phyloP scores from a whole-genome alignment of 1,139 yeast genomes.

The Tardiomyces depauwii region DNA sequence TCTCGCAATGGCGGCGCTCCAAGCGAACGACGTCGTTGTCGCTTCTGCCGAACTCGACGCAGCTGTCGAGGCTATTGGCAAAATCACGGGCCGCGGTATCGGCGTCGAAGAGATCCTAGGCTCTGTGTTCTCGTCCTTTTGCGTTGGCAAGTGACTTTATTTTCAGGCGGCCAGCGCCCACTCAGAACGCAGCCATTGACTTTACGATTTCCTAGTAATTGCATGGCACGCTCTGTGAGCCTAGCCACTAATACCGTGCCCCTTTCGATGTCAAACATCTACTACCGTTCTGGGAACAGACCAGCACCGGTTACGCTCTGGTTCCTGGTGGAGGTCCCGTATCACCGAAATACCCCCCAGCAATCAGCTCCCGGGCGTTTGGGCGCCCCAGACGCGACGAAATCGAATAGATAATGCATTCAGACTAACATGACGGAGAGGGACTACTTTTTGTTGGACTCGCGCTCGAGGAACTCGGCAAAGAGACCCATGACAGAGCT shows the following conservation, averaged over 20 bases:
- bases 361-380: too few species aligned
- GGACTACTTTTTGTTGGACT: constrained; percentile 20
- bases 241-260: too few species aligned
- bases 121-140: constrained; percentile 81
- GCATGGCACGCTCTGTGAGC: too few species aligned
- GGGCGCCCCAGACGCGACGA: neutral
- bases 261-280: too few species aligned
- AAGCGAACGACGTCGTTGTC: constrained; percentile 59
- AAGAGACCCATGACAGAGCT: constrained; percentile 57
- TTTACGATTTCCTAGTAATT: too few species aligned
- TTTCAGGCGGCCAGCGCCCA: too few species aligned
- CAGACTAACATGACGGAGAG: neutral
- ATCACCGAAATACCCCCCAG: too few species aligned
- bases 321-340: too few species aligned
- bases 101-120: constrained; percentile 89
- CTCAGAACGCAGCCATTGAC: too few species aligned
- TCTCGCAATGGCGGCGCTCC: constrained; percentile 40
- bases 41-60: constrained; percentile 69
- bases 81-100: constrained; percentile 79
- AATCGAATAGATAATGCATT: neutral
- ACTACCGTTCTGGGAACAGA: too few species aligned
- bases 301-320: too few species aligned
- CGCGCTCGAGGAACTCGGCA: constrained; percentile 84
- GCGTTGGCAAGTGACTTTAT: constrained; percentile 66
- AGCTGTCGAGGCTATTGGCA: constrained; percentile 82